Evolutionary conservation across 2,329 filamentous ascomycete genomes (phyloP).

Genomic region (Aspergillus sclerotialis): DNA sequence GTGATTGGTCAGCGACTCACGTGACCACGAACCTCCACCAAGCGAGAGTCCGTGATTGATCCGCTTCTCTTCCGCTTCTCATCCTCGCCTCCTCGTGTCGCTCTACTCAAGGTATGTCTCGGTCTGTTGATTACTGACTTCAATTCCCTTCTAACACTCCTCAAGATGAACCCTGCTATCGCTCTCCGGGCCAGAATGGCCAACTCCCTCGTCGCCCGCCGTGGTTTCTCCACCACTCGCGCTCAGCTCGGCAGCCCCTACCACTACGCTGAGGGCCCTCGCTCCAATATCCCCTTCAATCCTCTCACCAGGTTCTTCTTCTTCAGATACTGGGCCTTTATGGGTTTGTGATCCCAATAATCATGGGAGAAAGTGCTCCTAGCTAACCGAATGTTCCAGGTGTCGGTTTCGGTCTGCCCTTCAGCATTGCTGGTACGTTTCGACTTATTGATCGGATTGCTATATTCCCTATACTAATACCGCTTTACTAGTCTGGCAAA

Average conservation of each 20-base stretch:
- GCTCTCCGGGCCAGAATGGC: conserved; percentile 57
- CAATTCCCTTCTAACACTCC: conserved; percentile 36
- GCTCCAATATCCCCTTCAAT: conserved; percentile 96
- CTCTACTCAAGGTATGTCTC: conserved; percentile 26
- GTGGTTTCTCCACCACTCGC: conserved; percentile 89
- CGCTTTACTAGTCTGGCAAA: conserved; percentile 54
- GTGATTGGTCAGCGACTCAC: conserved; percentile 16
- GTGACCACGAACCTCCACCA: conserved; percentile 7
- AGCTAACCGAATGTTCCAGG: conserved; percentile 36
- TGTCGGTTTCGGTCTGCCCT: conserved; percentile 53
- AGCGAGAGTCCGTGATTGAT: conserved; percentile 5
- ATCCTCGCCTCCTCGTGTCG: conserved; percentile 2
- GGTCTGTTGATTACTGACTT: neutral
- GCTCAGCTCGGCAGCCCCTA: conserved; percentile 81
- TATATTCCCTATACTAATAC: conserved; percentile 12
- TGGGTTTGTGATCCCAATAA: conserved; percentile 45
- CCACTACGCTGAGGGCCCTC: conserved; percentile 96
- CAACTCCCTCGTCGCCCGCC: conserved; percentile 68
- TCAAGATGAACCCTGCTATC: conserved; percentile 70
- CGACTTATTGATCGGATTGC: neutral
- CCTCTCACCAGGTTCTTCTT: conserved; percentile 80
- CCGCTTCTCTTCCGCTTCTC: conserved; percentile 5
- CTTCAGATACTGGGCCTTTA: conserved; percentile 75
- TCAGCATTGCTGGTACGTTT: conserved; percentile 57
- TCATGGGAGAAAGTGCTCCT: conserved; percentile 21